phyloP scores from a whole-genome alignment of 2,329 filamentous ascomycete species.

The Microcera coccophila region DNA sequence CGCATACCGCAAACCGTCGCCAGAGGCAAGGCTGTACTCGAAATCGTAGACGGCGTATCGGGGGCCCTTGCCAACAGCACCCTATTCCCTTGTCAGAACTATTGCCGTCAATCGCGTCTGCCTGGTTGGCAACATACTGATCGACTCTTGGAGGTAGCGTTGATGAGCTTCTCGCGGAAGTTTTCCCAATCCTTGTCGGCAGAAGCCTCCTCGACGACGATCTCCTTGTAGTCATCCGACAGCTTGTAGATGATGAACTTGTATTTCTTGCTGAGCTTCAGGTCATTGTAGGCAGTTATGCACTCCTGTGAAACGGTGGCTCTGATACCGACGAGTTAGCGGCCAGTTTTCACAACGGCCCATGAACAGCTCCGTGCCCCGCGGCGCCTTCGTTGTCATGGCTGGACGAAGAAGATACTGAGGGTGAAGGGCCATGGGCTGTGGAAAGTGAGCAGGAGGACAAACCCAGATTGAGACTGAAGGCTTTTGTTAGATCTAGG shows the following conservation, averaged over 20 bases:
- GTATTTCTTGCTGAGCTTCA: constrained; percentile 76
- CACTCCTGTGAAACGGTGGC: constrained; percentile 70
- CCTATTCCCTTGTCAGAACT: constrained; percentile 37
- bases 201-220: constrained; percentile 73
- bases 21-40: constrained; percentile 67
- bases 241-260: constrained; percentile 90
- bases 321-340: constrained; percentile 44
- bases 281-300: constrained; percentile 69
- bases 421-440: constrained; percentile 16
- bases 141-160: constrained; percentile 69
- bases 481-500: constrained; percentile 16
- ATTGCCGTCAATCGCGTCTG: neutral
- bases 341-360: constrained; percentile 10
- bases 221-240: constrained; percentile 76
- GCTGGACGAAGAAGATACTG: constrained; percentile 11
- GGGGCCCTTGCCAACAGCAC: constrained; percentile 61
- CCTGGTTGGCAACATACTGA: constrained; percentile 18
- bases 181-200: constrained; percentile 62
- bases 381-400: constrained; percentile 20
- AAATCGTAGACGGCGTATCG: constrained; percentile 85
- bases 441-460: constrained; percentile 40
- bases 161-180: constrained; percentile 74
- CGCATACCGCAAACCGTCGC: constrained; percentile 66
- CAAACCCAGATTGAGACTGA: constrained; percentile 66
- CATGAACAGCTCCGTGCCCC: constrained; percentile 18